These are phyloP conservation scores for Zoysia matrella DNA, from an alignment of 202 grass and related monocot genomes.

Conservation along the genomic window DNA sequence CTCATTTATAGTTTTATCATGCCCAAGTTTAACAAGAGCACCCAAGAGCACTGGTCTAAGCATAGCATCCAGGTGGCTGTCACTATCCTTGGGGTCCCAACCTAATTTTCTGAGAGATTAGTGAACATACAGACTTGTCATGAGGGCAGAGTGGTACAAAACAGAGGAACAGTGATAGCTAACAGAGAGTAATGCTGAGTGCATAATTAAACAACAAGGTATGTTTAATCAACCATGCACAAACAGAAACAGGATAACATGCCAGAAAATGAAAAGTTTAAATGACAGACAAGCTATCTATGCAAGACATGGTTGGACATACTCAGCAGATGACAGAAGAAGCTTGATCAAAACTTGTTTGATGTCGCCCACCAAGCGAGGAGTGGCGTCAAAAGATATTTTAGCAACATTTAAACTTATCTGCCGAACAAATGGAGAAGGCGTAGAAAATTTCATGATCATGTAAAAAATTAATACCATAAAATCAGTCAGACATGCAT, in stretches of 20 bases:
- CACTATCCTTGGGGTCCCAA: conserved; percentile 72
- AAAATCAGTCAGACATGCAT: conserved; percentile 24
- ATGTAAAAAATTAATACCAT: background rate
- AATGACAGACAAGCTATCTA: conserved; percentile 23
- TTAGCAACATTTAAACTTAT: conserved; percentile 64
- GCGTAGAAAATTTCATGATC: conserved; percentile 23
- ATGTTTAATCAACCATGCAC: conserved; percentile 13
- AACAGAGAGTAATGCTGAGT: conserved; percentile 5
- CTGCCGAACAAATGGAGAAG: conserved; percentile 45
- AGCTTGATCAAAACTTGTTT: conserved; percentile 80
- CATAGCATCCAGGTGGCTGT: conserved; percentile 82
- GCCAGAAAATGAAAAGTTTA: conserved; percentile 23
- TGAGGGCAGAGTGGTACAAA: conserved; percentile 1
- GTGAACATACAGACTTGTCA: conserved; percentile 22
- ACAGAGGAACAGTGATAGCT: conserved; percentile 1
- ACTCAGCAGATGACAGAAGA: conserved; percentile 71
- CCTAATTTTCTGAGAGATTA: conserved; percentile 74
- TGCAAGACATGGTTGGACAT: conserved; percentile 34
- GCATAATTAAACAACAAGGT: conserved; percentile 18
- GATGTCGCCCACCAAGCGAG: conserved; percentile 64
- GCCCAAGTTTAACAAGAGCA: conserved; percentile 72
- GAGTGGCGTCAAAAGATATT: conserved; percentile 69
- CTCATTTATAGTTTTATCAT: conserved; percentile 22
- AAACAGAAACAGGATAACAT: conserved; percentile 25
- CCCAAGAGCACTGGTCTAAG: conserved; percentile 72